Percentiles rank a stretch among this genome's conserved stretches.
Evolutionary conservation across 75 land plant genomes (phyloP).

Genomic region (Cupressus sempervirens): DNA sequence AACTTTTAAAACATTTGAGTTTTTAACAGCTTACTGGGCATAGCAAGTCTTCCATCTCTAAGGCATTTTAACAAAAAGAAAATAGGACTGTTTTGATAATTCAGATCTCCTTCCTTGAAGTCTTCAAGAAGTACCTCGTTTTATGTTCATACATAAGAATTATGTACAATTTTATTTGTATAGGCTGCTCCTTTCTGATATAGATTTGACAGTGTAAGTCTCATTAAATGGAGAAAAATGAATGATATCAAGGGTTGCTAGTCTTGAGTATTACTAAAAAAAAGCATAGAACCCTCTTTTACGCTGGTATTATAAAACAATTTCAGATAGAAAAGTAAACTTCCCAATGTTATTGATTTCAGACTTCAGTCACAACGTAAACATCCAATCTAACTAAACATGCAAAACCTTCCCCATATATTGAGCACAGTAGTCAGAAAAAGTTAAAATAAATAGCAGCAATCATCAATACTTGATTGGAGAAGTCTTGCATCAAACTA

Average conservation of each 20-base stretch:
- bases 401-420: not conserved
- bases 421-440: not conserved
- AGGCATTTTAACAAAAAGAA: not conserved
- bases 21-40: not conserved
- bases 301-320: not conserved
- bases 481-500: not conserved
- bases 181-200: not conserved
- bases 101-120: not conserved
- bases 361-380: not conserved
- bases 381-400: not conserved
- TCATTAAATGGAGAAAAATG: not conserved
- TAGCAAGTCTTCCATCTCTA: not conserved
- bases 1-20: not conserved
- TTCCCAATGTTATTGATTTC: not conserved
- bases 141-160: no score
- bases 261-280: not conserved
- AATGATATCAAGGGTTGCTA: not conserved
- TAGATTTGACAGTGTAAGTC: not conserved
- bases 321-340: not conserved
- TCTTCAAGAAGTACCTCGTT: not conserved
- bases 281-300: not conserved
- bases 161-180: no score
- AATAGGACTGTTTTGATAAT: not conserved
- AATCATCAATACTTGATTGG: not conserved
- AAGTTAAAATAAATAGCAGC: not conserved